Conservation (phyloP, 2,329 filamentous ascomycete genomes). For the Epichloe coenophiala region DNA sequence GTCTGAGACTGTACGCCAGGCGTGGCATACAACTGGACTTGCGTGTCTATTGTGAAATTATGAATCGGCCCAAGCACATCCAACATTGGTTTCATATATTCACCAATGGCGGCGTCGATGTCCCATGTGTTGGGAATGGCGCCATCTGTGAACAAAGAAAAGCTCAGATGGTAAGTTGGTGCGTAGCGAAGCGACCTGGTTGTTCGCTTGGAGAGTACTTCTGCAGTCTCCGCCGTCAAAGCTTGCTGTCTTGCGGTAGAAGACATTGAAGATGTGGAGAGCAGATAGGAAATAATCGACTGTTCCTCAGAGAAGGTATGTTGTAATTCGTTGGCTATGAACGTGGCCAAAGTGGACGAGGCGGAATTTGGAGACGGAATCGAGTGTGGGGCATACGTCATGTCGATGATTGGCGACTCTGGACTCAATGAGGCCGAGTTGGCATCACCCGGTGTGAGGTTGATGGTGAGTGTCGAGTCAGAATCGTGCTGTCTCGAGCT, state of each 20-base stretch:
- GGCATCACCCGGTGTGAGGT: slow-evolving; percentile 50
- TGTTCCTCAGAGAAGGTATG: slow-evolving; percentile 79
- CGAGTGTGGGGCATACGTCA: slow-evolving; percentile 61
- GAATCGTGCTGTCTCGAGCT: slow-evolving; percentile 24
- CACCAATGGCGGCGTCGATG: slow-evolving; percentile 65
- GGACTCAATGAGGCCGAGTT: slow-evolving; percentile 52
- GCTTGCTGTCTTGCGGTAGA: slow-evolving; percentile 31
- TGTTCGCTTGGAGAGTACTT: slow-evolving; percentile 53
- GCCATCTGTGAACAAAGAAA: slow-evolving; percentile 81
- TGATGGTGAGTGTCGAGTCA: slow-evolving; percentile 53
- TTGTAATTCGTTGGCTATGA: slow-evolving; percentile 65
- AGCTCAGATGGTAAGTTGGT: slow-evolving; percentile 86
- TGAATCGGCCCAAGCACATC: slow-evolving; percentile 70
- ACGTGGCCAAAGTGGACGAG: slow-evolving; percentile 61
- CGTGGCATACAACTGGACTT: slow-evolving; percentile 86
- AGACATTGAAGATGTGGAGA: slow-evolving; percentile 45
- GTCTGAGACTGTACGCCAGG: slow-evolving; percentile 49
- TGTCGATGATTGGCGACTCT: slow-evolving; percentile 58
- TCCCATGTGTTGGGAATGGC: slow-evolving; percentile 78
- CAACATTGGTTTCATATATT: slow-evolving; percentile 73
- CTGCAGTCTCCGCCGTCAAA: slow-evolving; percentile 36
- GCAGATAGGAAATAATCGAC: slow-evolving; percentile 64
- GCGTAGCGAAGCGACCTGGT: slow-evolving; percentile 83
- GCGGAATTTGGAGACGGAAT: slow-evolving; percentile 53
- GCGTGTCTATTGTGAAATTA: slow-evolving; percentile 91